Evolutionary conservation across 768 basidiomycete species (phyloP), one percentile per base, ranked within the genome.

Genomic region (Boletus pseudo-olivaceus): DNA sequence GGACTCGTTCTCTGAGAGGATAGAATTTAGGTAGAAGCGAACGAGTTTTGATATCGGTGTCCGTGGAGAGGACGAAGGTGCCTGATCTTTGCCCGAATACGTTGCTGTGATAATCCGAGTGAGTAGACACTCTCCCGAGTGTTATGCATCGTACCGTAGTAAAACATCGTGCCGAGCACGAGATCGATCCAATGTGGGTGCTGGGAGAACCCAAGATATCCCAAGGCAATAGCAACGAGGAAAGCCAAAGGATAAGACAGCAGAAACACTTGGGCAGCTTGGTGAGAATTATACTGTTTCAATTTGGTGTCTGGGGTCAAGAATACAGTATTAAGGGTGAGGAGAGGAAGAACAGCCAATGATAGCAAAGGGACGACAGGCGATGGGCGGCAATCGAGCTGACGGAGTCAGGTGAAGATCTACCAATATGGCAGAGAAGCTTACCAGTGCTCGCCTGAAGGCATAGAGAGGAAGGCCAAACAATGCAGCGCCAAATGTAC

Each of bases 1-100:
- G 19, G 93, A 95, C 67, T 98, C 94, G 4, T 87, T 83, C 61
- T 96, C 96, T 19, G 88, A 85, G 35, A 98, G 78, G 52, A 99
- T 91, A 11, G 90, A 87, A 66, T 96, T 95, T 49, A 98, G 74
- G 69, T 97, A 93, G 30, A 83, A 80, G 49, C 82, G 80, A 53
- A 80, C 69, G 35, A 83, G 70, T 53, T 80, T 78, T 33, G 80
- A 79, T 26, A 79, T 74, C 7, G 83, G 79, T 9, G 81, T 82
- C 45, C 79, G 78, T 27, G 80, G 73, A 14, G 75, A 64, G 17
- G 69, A 68, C 17, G 75, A 65, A 47, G 80, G 68, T 9, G 73
- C 62, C 52, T 79, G 78, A 39, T 73, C 68, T 59, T 71, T 75
- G 47, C 75, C 67, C 4, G 82, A 79, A 59, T 78, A 81, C 74